Evolutionary conservation across 2,329 filamentous ascomycete genomes (phyloP).

Genomic region (Talaromyces albobiverticillius): DNA sequence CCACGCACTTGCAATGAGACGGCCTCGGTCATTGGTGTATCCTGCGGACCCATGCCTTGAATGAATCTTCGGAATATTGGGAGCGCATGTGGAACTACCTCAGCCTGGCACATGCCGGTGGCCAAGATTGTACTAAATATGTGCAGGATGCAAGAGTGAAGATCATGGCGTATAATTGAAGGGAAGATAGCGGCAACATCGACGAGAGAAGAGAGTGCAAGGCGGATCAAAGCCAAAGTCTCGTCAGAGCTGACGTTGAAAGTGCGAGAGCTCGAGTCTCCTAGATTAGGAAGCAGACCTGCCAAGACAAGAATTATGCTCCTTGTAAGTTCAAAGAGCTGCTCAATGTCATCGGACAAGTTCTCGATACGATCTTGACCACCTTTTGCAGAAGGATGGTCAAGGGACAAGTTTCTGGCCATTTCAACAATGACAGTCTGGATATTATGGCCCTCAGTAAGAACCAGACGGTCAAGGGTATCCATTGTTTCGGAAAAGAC

Average conservation of each 20-base stretch:
- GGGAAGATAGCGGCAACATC: conserved; percentile 96
- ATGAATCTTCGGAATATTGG: conserved; percentile 92
- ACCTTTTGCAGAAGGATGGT: conserved; percentile 82
- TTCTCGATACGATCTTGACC: conserved; percentile 67
- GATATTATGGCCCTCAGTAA: conserved; percentile 85
- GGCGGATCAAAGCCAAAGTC: conserved; percentile 73
- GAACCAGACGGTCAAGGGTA: conserved; percentile 81
- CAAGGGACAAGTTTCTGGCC: conserved; percentile 81
- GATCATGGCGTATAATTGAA: conserved; percentile 89
- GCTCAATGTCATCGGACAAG: conserved; percentile 94
- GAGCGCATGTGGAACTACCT: conserved; percentile 84
- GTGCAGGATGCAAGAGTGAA: conserved; percentile 94
- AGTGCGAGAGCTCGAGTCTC: conserved; percentile 55
- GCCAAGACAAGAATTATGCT: conserved; percentile 93
- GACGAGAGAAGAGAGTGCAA: conserved; percentile 81
- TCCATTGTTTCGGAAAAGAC: conserved; percentile 98
- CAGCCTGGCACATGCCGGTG: conserved; percentile 79
- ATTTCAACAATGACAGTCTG: conserved; percentile 94
- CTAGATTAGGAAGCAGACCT: conserved; percentile 74
- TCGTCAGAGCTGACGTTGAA: conserved; percentile 79
- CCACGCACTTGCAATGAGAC: conserved; percentile 72
- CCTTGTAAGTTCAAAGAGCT: conserved; percentile 92
- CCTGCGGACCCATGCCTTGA: conserved; percentile 60
- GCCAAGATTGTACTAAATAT: conserved; percentile 92
- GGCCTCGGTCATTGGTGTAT: conserved; percentile 36